A percentile compares a stretch with the other conserved stretches of the same genome.
These are phyloP conservation scores for Xylariomycetidae sp. DNA, from an alignment of 2,329 filamentous ascomycete species.

Conservation along the genomic window DNA sequence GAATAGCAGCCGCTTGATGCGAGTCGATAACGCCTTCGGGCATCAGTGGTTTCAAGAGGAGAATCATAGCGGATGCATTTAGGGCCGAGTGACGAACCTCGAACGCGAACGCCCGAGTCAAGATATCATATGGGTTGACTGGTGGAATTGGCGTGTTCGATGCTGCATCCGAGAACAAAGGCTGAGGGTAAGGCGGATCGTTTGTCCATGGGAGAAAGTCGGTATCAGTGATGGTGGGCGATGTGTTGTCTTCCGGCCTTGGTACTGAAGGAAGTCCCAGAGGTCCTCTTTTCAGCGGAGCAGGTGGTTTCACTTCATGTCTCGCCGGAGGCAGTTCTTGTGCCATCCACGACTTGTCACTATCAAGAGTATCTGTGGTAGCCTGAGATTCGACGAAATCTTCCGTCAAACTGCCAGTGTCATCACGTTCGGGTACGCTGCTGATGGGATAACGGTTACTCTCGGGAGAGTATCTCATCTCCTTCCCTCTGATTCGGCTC, in stretches of 20 bases:
- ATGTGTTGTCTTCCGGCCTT: slow-evolving; percentile 32
- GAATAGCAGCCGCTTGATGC: slow-evolving; percentile 50
- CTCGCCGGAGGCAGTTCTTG: slow-evolving; percentile 7
- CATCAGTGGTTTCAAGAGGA: slow-evolving; percentile 55
- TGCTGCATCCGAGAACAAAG: slow-evolving; percentile 20
- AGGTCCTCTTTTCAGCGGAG: too few species aligned
- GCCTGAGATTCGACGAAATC: slow-evolving; percentile 27
- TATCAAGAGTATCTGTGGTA: slow-evolving; percentile 24
- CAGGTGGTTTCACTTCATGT: slow-evolving; percentile 7
- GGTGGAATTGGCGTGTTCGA: slow-evolving; percentile 27
- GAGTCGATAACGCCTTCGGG: slow-evolving; percentile 50
- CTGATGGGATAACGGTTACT: slow-evolving; percentile 12
- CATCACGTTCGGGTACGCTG: slow-evolving; percentile 13
- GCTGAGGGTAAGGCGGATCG: slow-evolving; percentile 52
- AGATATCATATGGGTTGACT: slow-evolving; percentile 51
- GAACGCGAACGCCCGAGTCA: slow-evolving; percentile 50
- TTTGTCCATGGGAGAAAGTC: slow-evolving; percentile 57
- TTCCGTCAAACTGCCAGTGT: slow-evolving; percentile 21
- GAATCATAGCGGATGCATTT: slow-evolving; percentile 56
- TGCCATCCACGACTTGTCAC: slow-evolving; percentile 11
- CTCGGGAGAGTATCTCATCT: slow-evolving; percentile 27
- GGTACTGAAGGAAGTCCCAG: too few species aligned
- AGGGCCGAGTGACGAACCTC: slow-evolving; percentile 53
- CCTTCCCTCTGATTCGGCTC: slow-evolving; percentile 41
- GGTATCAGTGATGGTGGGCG: slow-evolving; percentile 45